Conservation (phyloP, 2,329 filamentous ascomycete species). For the Gliomastix tumulicola region DNA sequence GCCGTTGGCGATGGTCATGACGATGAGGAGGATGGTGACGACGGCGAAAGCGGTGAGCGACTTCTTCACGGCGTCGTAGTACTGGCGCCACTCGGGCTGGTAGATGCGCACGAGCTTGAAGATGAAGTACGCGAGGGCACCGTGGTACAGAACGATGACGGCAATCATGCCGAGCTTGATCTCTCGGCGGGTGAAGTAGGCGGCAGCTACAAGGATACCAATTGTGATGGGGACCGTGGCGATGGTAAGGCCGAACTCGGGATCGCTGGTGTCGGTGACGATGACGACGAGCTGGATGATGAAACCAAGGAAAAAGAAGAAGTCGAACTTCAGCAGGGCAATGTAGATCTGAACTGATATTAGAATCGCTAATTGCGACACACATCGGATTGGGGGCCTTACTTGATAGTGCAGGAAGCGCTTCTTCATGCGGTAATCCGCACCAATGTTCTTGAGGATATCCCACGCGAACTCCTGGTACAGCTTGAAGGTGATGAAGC, state of each 20-base stretch:
- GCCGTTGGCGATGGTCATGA: conserved; percentile 83
- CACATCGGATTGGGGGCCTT: too few relatives aligned
- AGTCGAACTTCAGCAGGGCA: conserved; percentile 95
- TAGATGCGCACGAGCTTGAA: conserved; percentile 99
- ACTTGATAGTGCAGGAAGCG: conserved; percentile 96
- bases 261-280: conserved; percentile 59
- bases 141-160: conserved; percentile 81
- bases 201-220: conserved; percentile 76
- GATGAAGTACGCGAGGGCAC: conserved; percentile 87
- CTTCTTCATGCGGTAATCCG: conserved; percentile 93
- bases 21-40: conserved; percentile 81
- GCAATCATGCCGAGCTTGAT: conserved; percentile 69
- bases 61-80: conserved; percentile 74
- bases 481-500: conserved; percentile 82
- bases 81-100: conserved; percentile 45
- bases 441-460: conserved; percentile 98
- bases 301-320: conserved; percentile 99
- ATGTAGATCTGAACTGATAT: conserved; percentile 72
- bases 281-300: conserved; percentile 97
- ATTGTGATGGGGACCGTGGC: conserved; percentile 90
- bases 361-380: too few relatives aligned
- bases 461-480: conserved; percentile 99
- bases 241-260: conserved; percentile 81
- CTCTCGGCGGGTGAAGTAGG: conserved; percentile 78
- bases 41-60: conserved; percentile 91